Conservation (phyloP, 257 asterid species). For the Mentha longifolia region DNA sequence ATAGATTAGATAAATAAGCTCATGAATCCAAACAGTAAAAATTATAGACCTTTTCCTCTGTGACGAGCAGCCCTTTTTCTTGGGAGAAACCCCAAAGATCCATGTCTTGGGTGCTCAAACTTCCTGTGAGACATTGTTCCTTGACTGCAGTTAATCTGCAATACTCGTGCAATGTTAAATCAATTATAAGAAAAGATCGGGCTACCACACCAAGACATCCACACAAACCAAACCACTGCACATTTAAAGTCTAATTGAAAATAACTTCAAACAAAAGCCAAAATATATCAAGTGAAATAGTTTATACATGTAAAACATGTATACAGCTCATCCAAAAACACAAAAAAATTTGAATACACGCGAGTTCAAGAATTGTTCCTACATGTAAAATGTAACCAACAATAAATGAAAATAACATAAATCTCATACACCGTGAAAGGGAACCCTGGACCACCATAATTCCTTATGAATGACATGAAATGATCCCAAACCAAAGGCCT, state of each 20-base stretch:
- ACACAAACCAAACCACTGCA: background rate
- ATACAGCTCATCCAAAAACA: background rate
- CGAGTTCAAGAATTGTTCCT: background rate
- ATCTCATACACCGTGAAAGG: background rate
- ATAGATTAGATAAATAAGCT: background rate
- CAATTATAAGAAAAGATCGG: background rate
- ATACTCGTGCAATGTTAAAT: slow-evolving; percentile 26
- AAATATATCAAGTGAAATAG: background rate
- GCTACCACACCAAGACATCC: background rate
- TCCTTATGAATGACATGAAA: slow-evolving; percentile 47
- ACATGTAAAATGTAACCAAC: too few species aligned
- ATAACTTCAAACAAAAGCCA: background rate
- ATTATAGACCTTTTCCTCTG: slow-evolving; percentile 71
- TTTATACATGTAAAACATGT: background rate
- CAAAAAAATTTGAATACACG: background rate
- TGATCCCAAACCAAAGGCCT: slow-evolving; percentile 94
- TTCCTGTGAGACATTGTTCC: slow-evolving; percentile 78
- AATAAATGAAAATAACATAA: background rate
- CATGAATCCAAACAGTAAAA: background rate
- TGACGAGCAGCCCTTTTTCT: slow-evolving; percentile 79
- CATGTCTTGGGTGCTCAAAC: slow-evolving; percentile 96
- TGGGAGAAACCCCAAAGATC: slow-evolving; percentile 89
- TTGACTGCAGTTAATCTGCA: slow-evolving; percentile 43
- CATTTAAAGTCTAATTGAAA: background rate
- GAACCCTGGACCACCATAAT: slow-evolving; percentile 20